Conservation (phyloP, 345 rosid genomes). For the Erysimum cheiranthoides region DNA sequence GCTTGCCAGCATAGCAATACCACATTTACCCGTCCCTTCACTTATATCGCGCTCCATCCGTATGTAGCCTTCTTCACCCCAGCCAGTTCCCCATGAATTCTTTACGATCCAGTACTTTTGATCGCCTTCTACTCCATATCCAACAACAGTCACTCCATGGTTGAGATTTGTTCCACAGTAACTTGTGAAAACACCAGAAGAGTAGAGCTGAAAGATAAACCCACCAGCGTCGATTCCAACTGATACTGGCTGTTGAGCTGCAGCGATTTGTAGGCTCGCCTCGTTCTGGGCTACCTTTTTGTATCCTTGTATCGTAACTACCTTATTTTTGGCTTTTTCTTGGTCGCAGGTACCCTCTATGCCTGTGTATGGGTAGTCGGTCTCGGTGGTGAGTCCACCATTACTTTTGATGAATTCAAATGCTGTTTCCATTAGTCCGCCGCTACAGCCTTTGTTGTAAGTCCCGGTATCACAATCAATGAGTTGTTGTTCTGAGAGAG, state of each 20-base stretch:
- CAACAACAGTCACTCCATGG: conserved; percentile 82
- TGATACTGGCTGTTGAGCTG: conserved; percentile 76
- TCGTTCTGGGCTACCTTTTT: conserved; percentile 56
- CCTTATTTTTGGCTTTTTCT: conserved; percentile 45
- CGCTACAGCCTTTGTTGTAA: conserved; percentile 68
- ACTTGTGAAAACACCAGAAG: conserved; percentile 64
- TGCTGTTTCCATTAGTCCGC: conserved; percentile 81
- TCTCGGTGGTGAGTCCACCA: conserved; percentile 67
- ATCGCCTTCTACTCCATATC: conserved; percentile 62
- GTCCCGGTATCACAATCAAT: conserved; percentile 66
- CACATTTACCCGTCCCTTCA: conserved; percentile 62
- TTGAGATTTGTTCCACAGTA: conserved; percentile 66
- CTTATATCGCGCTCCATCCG: conserved; percentile 57
- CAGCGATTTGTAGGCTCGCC: conserved; percentile 61
- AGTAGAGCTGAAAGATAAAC: conserved; percentile 68
- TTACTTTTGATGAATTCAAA: conserved; percentile 54
- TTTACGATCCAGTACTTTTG: conserved; percentile 82
- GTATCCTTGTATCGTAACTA: conserved; percentile 59
- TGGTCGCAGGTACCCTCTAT: conserved; percentile 52
- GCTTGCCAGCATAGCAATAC: conserved; percentile 76
- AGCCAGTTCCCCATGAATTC: conserved; percentile 85
- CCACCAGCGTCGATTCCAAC: conserved; percentile 82
- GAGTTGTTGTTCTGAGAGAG: conserved; percentile 88
- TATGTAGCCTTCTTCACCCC: conserved; percentile 91
- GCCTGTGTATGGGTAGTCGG: conserved; percentile 68